These are phyloP conservation scores for Clarireedia paspali DNA, from an alignment of 2,329 filamentous ascomycete genomes.

Conservation along the genomic window DNA sequence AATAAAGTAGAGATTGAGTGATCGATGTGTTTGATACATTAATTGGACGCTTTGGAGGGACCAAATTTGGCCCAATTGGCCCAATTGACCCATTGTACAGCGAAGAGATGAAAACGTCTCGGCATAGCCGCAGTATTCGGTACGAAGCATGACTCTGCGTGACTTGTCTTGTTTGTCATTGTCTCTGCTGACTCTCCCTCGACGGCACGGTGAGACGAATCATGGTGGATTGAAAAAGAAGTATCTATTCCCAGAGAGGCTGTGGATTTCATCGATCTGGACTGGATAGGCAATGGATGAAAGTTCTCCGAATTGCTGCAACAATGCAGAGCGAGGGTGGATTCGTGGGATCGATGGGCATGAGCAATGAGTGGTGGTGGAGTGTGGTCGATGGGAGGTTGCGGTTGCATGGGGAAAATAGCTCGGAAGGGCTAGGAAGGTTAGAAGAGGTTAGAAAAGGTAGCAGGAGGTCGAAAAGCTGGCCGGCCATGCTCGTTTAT, in stretches of 20 bases:
- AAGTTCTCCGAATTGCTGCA: not conserved
- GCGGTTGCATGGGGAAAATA: no score
- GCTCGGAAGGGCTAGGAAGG: no score
- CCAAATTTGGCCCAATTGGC: not conserved
- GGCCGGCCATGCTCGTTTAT: no score
- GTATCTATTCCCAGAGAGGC: conserved; percentile 8
- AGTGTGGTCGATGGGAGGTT: no score
- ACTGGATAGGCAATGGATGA: not conserved
- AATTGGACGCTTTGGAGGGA: not conserved
- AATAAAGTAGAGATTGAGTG: not conserved
- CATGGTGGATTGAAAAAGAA: not conserved
- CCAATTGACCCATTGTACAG: not conserved
- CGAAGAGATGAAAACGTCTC: not conserved
- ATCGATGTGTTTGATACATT: not conserved
- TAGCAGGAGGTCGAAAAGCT: no score
- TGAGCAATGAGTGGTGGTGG: no score
- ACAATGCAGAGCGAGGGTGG: not conserved
- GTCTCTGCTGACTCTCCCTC: not conserved
- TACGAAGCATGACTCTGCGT: not conserved
- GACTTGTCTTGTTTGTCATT: no score
- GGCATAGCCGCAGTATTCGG: not conserved
- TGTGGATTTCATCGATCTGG: not conserved
- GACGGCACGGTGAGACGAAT: conserved; percentile 1
- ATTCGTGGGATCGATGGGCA: not conserved
- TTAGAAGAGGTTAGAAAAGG: no score